Conservation (phyloP, 2,329 filamentous ascomycete genomes). For the Didymella arachidicola region DNA sequence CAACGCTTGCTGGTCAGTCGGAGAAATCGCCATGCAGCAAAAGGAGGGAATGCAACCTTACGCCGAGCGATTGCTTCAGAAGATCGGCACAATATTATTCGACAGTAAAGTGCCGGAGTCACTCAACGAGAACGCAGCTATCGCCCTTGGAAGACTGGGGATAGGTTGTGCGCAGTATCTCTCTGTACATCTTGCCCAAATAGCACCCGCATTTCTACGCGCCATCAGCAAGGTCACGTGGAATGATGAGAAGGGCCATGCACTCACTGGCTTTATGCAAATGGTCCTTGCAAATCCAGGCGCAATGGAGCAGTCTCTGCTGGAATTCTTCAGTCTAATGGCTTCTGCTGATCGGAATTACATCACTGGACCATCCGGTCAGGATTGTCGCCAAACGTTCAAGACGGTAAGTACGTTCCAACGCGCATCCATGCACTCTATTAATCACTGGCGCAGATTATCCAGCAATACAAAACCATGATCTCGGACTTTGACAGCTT, state of each 20-base stretch:
- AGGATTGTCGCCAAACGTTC: constrained; percentile 72
- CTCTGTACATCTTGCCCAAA: constrained; percentile 78
- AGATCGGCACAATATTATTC: constrained; percentile 81
- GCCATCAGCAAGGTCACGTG: constrained; percentile 85
- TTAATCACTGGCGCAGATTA: constrained; percentile 51
- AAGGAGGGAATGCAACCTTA: constrained; percentile 77
- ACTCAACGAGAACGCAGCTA: constrained; percentile 91
- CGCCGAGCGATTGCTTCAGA: constrained; percentile 76
- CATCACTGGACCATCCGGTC: constrained; percentile 64
- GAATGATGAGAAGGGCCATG: constrained; percentile 93
- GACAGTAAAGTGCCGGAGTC: constrained; percentile 86
- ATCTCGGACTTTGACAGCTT: constrained; percentile 63
- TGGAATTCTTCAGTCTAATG: constrained; percentile 84
- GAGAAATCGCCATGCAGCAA: constrained; percentile 86
- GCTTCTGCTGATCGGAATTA: constrained; percentile 70
- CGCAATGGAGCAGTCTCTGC: constrained; percentile 86
- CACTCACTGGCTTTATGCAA: constrained; percentile 87
- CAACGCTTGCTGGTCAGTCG: constrained; percentile 96
- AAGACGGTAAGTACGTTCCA: constrained; percentile 59
- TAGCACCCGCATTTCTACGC: constrained; percentile 81
- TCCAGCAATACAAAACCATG: constrained; percentile 62
- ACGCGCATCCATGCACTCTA: background rate
- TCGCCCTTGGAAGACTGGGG: constrained; percentile 87
- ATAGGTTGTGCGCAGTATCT: constrained; percentile 78
- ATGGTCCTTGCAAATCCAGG: constrained; percentile 86